Evolutionary conservation across 2,329 filamentous ascomycete genomes (phyloP).

Genomic region (Trichocomaceae sp.): DNA sequence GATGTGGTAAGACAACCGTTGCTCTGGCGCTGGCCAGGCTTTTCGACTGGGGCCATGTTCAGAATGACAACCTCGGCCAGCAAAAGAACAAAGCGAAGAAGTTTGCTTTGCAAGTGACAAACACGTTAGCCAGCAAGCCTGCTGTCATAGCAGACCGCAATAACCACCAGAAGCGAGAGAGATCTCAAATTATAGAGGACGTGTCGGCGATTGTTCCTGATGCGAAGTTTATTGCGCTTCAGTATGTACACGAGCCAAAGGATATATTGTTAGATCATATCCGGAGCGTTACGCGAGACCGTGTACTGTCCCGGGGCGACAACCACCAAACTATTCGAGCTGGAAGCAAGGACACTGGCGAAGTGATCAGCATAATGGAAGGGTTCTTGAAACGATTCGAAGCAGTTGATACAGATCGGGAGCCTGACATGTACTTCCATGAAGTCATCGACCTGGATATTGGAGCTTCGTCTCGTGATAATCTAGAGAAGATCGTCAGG

Average conservation of each 20-base stretch:
- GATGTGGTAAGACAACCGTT: slow-evolving; percentile 94
- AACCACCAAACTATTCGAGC: slow-evolving; percentile 98
- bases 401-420: slow-evolving; percentile 56
- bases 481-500: slow-evolving; percentile 71
- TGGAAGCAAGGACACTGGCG: slow-evolving; percentile 59
- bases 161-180: slow-evolving; percentile 82
- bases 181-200: slow-evolving; percentile 79
- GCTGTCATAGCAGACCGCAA: slow-evolving; percentile 90
- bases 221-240: slow-evolving; percentile 72
- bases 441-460: slow-evolving; percentile 79
- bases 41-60: slow-evolving; percentile 86
- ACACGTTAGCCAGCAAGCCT: slow-evolving; percentile 56
- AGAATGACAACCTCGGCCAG: slow-evolving; percentile 91
- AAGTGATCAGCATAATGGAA: slow-evolving; percentile 89
- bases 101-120: slow-evolving; percentile 66
- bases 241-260: slow-evolving; percentile 71
- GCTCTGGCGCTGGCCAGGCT: slow-evolving; percentile 73
- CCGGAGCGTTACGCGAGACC: slow-evolving; percentile 64
- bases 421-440: slow-evolving; percentile 80
- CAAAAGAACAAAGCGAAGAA: slow-evolving; percentile 65
- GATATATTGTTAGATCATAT: slow-evolving; percentile 61
- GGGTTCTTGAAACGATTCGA: slow-evolving; percentile 86
- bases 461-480: slow-evolving; percentile 67
- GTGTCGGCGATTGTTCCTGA: slow-evolving; percentile 55
- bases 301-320: slow-evolving; percentile 79